Percentiles rank a stretch among this genome's conserved stretches.
These are phyloP conservation scores for Umbelopsis vinacea DNA, from an alignment of 192 early-diverging fungal species.

Conservation along the genomic window DNA sequence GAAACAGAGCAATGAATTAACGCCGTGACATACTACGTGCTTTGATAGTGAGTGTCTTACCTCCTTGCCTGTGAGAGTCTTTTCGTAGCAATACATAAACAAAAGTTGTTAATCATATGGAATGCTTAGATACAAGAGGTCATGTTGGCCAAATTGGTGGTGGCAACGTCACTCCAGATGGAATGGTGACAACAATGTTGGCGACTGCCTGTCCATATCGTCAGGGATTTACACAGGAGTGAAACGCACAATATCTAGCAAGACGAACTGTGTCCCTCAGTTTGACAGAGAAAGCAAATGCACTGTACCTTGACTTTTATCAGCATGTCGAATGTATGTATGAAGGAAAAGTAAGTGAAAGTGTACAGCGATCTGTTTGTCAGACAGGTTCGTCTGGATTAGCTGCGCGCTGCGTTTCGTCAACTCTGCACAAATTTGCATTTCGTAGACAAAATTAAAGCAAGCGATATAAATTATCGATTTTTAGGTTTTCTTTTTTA, in stretches of 20 bases:
- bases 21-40: not conserved
- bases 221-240: too few relatives aligned
- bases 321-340: slow-evolving; percentile 55
- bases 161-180: too few relatives aligned
- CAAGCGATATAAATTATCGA: too few relatives aligned
- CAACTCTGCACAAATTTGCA: too few relatives aligned
- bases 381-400: not conserved
- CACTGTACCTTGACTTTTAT: slow-evolving; percentile 76
- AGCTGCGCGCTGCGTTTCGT: too few relatives aligned
- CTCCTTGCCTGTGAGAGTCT: slow-evolving; percentile 90
- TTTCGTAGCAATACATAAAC: not conserved
- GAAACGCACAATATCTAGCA: not conserved
- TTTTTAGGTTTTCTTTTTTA: too few relatives aligned
- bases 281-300: not conserved
- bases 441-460: too few relatives aligned
- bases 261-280: too few relatives aligned
- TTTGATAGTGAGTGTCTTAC: slow-evolving; percentile 47
- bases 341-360: not conserved
- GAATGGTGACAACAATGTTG: too few relatives aligned
- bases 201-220: too few relatives aligned
- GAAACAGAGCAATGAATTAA: not conserved
- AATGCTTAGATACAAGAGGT: not conserved
- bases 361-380: not conserved
- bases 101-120: not conserved
- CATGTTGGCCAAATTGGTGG: not conserved